These are phyloP conservation scores for Cystobasidiaceae sp. DNA, from an alignment of 1,284 basidiomycete species.

Conservation along the genomic window DNA sequence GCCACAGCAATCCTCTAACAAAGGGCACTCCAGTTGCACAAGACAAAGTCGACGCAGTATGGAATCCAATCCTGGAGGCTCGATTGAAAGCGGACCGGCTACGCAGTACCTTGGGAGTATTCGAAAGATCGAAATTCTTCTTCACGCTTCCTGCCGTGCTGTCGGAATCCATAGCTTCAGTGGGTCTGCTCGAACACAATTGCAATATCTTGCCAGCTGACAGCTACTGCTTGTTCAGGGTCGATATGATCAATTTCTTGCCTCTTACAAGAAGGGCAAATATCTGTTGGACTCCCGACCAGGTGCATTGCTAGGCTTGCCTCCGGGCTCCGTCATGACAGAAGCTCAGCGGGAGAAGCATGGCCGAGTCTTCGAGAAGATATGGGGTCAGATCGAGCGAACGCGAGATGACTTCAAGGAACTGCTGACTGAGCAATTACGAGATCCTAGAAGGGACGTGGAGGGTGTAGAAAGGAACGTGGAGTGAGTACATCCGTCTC, in stretches of 20 bases:
- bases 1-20: too few relatives aligned
- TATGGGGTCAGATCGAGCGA: constrained; percentile 91
- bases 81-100: constrained; percentile 90
- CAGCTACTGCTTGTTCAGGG: constrained; percentile 61
- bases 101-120: constrained; percentile 85
- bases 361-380: constrained; percentile 87
- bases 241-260: constrained; percentile 84
- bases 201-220: too few relatives aligned
- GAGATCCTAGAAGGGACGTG: constrained; percentile 68
- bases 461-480: constrained; percentile 97
- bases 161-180: constrained; percentile 82
- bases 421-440: constrained; percentile 68
- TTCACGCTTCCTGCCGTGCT: constrained; percentile 93
- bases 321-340: constrained; percentile 51
- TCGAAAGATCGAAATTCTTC: constrained; percentile 95
- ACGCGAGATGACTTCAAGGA: constrained; percentile 88
- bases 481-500: too few relatives aligned
- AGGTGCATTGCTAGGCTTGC: constrained; percentile 64
- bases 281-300: constrained; percentile 81
- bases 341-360: constrained; percentile 61
- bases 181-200: too few relatives aligned
- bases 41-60: constrained; percentile 92
- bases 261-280: constrained; percentile 97
- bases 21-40: constrained; percentile 49
- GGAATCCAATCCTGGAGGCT: constrained; percentile 92